Percentiles rank a stretch among this genome's conserved stretches.
These are phyloP conservation scores for Ceraceosorus bombacis DNA, from an alignment of 1,284 basidiomycete species.

Conservation along the genomic window DNA sequence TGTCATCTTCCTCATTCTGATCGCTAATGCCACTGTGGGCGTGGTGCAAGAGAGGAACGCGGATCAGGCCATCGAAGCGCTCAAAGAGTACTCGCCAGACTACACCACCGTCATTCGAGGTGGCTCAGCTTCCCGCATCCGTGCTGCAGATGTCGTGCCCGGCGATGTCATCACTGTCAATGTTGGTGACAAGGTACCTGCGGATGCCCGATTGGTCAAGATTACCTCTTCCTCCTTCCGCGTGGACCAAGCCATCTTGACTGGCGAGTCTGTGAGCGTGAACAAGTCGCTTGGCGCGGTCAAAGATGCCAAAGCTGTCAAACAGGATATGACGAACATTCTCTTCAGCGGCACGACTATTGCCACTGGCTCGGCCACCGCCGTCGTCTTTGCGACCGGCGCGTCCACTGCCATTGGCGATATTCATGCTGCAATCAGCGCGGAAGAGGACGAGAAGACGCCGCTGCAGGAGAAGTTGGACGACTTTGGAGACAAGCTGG, in stretches of 20 bases:
- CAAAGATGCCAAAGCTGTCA: slow-evolving; percentile 35
- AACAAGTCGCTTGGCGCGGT: slow-evolving; percentile 38
- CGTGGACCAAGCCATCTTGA: slow-evolving; percentile 47
- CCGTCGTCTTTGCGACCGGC: slow-evolving; percentile 41
- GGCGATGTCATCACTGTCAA: slow-evolving; percentile 43
- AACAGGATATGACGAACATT: slow-evolving; percentile 48
- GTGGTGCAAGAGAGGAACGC: slow-evolving; percentile 47
- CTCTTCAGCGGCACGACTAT: slow-evolving; percentile 46
- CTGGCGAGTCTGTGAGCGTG: slow-evolving; percentile 44
- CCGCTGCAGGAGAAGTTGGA: slow-evolving; percentile 47
- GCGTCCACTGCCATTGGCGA: slow-evolving; percentile 43
- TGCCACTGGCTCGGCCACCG: slow-evolving; percentile 37
- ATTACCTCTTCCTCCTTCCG: slow-evolving; percentile 41
- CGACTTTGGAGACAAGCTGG: slow-evolving; percentile 46
- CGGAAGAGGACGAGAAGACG: slow-evolving; percentile 43
- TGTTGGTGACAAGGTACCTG: slow-evolving; percentile 47
- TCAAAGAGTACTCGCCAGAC: slow-evolving; percentile 45
- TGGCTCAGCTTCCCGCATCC: slow-evolving; percentile 24
- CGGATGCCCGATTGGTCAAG: slow-evolving; percentile 42
- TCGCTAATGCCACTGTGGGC: slow-evolving; percentile 47
- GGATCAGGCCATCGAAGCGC: slow-evolving; percentile 46
- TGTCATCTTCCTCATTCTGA: slow-evolving; percentile 47
- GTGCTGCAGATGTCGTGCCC: slow-evolving; percentile 39
- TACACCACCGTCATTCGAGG: slow-evolving; percentile 38
- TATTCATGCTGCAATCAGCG: slow-evolving; percentile 44